Evolutionary conservation across 192 early-diverging fungal genomes (phyloP).

Genomic region (Geranomyces michiganensis): DNA sequence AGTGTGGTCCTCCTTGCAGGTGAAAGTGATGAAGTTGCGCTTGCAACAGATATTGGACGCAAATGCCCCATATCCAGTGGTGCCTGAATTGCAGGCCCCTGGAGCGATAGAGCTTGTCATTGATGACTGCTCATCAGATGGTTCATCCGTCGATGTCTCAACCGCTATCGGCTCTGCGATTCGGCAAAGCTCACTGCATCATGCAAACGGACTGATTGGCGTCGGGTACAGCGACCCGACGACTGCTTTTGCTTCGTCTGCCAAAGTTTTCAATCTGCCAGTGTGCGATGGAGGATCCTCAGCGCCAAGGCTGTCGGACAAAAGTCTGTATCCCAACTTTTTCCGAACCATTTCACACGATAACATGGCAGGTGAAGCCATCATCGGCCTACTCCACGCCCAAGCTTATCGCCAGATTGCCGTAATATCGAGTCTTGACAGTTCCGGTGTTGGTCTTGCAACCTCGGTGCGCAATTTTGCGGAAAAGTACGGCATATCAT

Average conservation of each 20-base stretch:
- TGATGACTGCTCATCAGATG: not conserved
- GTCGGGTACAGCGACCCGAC: slow-evolving; percentile 29
- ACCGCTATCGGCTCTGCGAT: not conserved
- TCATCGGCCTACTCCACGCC: slow-evolving; percentile 21
- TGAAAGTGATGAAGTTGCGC: not conserved
- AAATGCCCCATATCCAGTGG: not conserved
- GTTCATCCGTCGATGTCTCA: not conserved
- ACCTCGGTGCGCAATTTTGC: not conserved
- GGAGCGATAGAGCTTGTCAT: not conserved
- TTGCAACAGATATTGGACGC: not conserved
- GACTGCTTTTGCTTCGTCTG: not conserved
- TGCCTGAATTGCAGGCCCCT: not conserved
- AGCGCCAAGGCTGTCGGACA: slow-evolving; percentile 23
- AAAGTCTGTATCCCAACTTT: slow-evolving; percentile 41
- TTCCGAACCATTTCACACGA: slow-evolving; percentile 44
- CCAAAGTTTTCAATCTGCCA: slow-evolving; percentile 23
- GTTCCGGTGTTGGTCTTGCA: slow-evolving; percentile 17
- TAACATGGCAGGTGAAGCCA: slow-evolving; percentile 31
- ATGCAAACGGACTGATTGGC: slow-evolving; percentile 20
- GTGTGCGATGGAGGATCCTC: slow-evolving; percentile 47
- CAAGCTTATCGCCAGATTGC: slow-evolving; percentile 29
- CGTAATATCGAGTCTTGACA: slow-evolving; percentile 15
- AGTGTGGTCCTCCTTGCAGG: not conserved
- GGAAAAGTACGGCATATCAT: not conserved
- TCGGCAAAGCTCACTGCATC: not conserved